Conservation (phyloP, 768 basidiomycete species). For the Trametes cinnabarina region DNA sequence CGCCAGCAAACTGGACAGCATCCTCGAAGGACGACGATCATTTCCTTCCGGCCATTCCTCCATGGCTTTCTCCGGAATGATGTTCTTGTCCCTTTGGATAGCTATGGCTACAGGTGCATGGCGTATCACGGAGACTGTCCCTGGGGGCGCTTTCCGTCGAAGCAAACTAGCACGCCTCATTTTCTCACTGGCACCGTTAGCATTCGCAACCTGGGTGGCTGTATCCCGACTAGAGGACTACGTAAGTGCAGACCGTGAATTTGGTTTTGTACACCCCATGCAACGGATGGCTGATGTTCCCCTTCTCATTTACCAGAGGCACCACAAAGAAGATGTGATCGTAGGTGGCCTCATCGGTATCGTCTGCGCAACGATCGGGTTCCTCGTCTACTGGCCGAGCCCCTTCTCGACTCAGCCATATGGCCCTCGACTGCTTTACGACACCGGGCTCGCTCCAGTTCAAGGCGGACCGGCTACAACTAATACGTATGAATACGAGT, state of each 20-base stretch:
- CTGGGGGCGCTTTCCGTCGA: conserved; percentile 37
- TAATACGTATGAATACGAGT: conserved; percentile 42
- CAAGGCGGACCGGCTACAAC: conserved; percentile 11
- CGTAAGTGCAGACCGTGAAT: conserved; percentile 38
- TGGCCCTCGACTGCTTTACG: conserved; percentile 46
- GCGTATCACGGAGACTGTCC: conserved; percentile 43
- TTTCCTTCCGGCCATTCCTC: conserved; percentile 74
- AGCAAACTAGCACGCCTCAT: conserved; percentile 48
- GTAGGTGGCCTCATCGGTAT: conserved; percentile 60
- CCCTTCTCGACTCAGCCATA: conserved; percentile 43
- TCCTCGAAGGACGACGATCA: conserved; percentile 54
- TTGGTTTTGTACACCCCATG: not conserved
- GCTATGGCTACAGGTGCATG: conserved; percentile 65
- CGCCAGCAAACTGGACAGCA: conserved; percentile 31
- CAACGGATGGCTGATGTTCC: not conserved
- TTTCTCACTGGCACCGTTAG: conserved; percentile 52
- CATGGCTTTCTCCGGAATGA: conserved; percentile 64
- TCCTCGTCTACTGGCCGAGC: conserved; percentile 64
- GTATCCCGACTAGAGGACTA: conserved; percentile 64
- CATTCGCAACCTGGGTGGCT: conserved; percentile 60
- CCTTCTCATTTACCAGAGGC: conserved; percentile 40
- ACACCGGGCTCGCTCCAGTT: conserved; percentile 20
- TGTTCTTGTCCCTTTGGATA: conserved; percentile 58
- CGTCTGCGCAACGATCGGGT: conserved; percentile 46
- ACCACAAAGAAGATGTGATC: conserved; percentile 69